Evolutionary conservation across 2,329 filamentous ascomycete genomes (phyloP).

Genomic region (Emmonsiellopsis sp.): DNA sequence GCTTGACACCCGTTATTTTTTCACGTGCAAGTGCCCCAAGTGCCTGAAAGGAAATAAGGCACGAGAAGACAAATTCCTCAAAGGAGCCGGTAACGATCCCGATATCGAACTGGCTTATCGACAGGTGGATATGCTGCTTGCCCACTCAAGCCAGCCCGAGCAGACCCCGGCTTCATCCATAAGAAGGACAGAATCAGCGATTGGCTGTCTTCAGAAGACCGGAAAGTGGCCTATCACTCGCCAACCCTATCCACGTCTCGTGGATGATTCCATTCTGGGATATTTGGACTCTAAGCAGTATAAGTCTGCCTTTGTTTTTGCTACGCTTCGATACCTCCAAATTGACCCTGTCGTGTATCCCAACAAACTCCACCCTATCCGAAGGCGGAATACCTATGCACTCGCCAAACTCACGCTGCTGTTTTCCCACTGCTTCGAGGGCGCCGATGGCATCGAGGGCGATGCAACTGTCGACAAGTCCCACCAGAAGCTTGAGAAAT

Average conservation of each 20-base stretch:
- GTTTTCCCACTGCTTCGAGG: slow-evolving; percentile 18
- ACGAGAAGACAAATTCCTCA: slow-evolving; percentile 14
- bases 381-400: slow-evolving; percentile 39
- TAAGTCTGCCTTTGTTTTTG: slow-evolving; percentile 42
- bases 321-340: slow-evolving; percentile 42
- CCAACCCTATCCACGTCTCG: slow-evolving; percentile 47
- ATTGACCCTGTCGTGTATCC: slow-evolving; percentile 46
- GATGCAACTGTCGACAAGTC: slow-evolving; percentile 7
- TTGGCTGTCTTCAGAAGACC: slow-evolving; percentile 33
- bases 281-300: slow-evolving; percentile 37
- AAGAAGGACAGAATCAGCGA: slow-evolving; percentile 27
- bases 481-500: slow-evolving; percentile 12
- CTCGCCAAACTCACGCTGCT: slow-evolving; percentile 24
- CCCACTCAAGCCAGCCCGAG: slow-evolving; percentile 11
- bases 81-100: too few species aligned
- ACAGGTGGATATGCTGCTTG: slow-evolving; percentile 19
- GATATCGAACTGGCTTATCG: neutral
- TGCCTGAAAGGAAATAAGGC: slow-evolving; percentile 29
- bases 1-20: slow-evolving; percentile 49
- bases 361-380: slow-evolving; percentile 41
- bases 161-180: slow-evolving; percentile 23
- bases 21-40: slow-evolving; percentile 47
- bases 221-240: slow-evolving; percentile 39
- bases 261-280: slow-evolving; percentile 45
- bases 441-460: slow-evolving; percentile 10